Conservation (phyloP, 306 rosid species). For the Cucumis cinereus region DNA sequence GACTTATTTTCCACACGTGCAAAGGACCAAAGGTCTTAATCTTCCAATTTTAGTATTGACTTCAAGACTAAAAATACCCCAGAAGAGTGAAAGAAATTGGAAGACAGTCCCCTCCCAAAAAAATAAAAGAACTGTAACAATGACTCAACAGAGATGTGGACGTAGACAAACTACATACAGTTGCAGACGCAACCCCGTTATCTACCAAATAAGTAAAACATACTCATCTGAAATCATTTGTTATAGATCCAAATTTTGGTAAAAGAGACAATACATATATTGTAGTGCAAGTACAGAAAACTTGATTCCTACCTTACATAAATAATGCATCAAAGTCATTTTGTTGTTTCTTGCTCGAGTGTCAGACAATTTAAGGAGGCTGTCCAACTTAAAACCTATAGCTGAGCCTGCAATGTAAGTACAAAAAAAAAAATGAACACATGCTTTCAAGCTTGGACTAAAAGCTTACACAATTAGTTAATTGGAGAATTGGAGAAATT, state of each 20-base stretch:
- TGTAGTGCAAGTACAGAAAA: neutral
- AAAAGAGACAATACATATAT: neutral
- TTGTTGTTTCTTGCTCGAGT: conserved; percentile 98
- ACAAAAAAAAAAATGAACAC: neutral
- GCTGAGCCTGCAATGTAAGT: conserved; percentile 71
- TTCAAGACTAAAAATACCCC: neutral
- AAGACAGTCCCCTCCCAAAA: neutral
- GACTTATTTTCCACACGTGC: neutral
- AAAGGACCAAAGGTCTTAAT: neutral
- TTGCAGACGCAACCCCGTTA: neutral
- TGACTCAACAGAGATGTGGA: neutral
- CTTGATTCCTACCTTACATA: conserved; percentile 65
- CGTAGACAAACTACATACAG: neutral
- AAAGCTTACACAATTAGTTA: neutral
- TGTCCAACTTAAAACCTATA: conserved; percentile 93
- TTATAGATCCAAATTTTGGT: neutral
- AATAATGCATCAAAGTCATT: conserved; percentile 98
- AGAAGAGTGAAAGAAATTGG: neutral
- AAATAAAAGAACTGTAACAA: neutral
- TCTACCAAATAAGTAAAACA: neutral
- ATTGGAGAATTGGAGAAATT: neutral
- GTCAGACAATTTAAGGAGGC: conserved; percentile 93
- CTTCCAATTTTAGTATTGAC: neutral
- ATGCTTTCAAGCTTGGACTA: neutral
- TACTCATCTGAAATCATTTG: neutral